Percentiles rank a stretch among this genome's conserved stretches.
Conservation (phyloP, 2,329 filamentous ascomycete genomes). For the Lasiodiplodia gonubiensis region DNA sequence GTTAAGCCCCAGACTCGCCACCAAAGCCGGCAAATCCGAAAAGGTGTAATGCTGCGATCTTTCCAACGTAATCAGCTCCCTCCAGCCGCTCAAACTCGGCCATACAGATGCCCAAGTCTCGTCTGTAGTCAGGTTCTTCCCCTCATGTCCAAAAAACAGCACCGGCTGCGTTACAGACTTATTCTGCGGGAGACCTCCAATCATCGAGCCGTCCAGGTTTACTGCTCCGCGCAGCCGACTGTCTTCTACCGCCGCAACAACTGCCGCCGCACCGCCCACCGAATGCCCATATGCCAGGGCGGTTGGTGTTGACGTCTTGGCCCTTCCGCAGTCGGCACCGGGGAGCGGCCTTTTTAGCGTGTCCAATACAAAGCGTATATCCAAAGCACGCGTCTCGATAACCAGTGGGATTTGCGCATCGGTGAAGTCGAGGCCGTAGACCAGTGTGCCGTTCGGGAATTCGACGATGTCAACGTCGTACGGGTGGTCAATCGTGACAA, state of each 20-base stretch:
- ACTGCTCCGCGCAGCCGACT: not conserved
- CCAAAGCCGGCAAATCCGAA: not conserved
- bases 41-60: not conserved
- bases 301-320: not conserved
- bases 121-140: not conserved
- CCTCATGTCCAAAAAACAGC: not conserved
- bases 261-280: not conserved
- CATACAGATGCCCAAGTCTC: not conserved
- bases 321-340: not conserved
- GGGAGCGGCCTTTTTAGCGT: not conserved
- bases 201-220: not conserved
- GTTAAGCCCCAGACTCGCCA: not conserved
- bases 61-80: not conserved
- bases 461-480: conserved; percentile 55
- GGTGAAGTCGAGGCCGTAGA: not conserved
- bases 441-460: conserved; percentile 48
- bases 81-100: not conserved
- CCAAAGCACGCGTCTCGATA: not conserved
- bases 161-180: not conserved
- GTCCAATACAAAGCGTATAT: not conserved
- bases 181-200: not conserved
- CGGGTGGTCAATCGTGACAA: conserved; percentile 58
- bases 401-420: not conserved
- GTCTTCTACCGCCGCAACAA: not conserved
- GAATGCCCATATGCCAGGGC: not conserved